phyloP scores from a whole-genome alignment of 495 filamentous ascomycete species.

The Astrocystis sublimbata region DNA sequence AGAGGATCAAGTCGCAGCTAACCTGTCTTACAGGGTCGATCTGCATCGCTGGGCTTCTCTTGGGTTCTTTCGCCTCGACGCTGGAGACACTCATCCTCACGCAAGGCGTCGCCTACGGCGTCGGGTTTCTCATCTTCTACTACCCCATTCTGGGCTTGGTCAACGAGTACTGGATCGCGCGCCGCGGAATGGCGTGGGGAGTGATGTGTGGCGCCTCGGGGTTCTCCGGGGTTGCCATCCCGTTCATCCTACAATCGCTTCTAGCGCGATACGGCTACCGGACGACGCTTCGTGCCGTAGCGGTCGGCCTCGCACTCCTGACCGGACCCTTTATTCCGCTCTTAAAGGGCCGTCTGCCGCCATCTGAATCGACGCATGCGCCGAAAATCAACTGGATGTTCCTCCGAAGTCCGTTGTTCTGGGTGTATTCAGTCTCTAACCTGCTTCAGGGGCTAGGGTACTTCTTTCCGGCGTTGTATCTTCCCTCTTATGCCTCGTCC shows the following conservation, averaged over 20 bases:
- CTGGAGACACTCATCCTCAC: conserved; percentile 36
- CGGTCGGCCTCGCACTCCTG: conserved; percentile 29
- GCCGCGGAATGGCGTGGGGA: conserved; percentile 46
- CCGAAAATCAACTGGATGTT: conserved; percentile 11
- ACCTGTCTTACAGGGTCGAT: conserved; percentile 15
- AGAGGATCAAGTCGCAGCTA: neutral
- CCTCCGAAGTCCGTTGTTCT: conserved; percentile 18
- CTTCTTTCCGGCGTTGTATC: conserved; percentile 24
- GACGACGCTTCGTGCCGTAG: conserved; percentile 40
- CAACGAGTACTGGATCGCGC: conserved; percentile 24
- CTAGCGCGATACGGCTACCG: conserved; percentile 35
- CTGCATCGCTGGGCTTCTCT: conserved; percentile 34
- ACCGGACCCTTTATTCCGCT: conserved; percentile 29
- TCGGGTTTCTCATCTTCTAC: conserved; percentile 40
- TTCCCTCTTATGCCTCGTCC: conserved; percentile 30
- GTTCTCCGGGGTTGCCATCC: conserved; percentile 37
- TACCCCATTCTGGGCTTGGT: conserved; percentile 41
- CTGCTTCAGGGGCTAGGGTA: conserved; percentile 25
- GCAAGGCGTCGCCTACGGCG: conserved; percentile 40
- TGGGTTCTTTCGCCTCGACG: conserved; percentile 34
- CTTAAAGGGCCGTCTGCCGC: conserved; percentile 7
- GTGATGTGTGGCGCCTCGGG: conserved; percentile 42
- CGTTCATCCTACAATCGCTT: conserved; percentile 36
- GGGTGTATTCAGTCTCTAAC: conserved; percentile 14
- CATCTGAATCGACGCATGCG: neutral